Evolutionary conservation across 2,329 filamentous ascomycete species (phyloP).

Genomic region (Diplocarpon mali): DNA sequence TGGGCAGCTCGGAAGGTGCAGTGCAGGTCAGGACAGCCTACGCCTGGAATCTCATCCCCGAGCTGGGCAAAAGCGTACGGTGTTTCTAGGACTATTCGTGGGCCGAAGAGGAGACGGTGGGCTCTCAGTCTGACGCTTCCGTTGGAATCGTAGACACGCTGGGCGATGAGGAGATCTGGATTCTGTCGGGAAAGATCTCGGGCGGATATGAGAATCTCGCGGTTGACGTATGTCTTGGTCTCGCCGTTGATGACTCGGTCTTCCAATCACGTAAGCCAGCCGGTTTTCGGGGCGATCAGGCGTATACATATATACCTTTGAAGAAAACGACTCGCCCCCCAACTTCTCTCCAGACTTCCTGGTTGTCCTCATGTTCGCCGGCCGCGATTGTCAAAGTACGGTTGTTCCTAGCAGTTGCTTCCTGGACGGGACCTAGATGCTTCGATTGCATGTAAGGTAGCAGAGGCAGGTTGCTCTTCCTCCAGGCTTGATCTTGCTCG

Average conservation of each 20-base stretch:
- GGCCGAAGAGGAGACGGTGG: not conserved
- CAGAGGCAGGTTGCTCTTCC: not conserved
- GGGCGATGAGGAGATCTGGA: conserved; percentile 1
- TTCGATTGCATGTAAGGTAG: not conserved
- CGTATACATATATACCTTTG: not conserved
- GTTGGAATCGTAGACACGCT: not conserved
- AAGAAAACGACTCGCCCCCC: not conserved
- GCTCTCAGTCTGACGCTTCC: not conserved
- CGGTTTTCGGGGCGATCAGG: too few species aligned
- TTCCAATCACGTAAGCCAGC: not conserved
- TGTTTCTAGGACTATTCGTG: not conserved
- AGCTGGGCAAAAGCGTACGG: conserved; percentile 4
- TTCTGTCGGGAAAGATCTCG: conserved; percentile 1
- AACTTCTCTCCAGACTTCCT: conserved; percentile 1
- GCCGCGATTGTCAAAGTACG: not conserved
- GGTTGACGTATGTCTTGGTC: not conserved
- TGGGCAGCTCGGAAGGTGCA: conserved; percentile 1
- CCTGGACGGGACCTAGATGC: not conserved
- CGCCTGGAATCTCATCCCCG: conserved; percentile 6
- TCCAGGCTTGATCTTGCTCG: not conserved
- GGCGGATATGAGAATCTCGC: conserved; percentile 4
- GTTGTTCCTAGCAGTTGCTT: not conserved
- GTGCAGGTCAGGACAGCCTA: conserved; percentile 6
- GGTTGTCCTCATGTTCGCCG: conserved; percentile 2
- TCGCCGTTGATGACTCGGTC: conserved; percentile 3